Evolutionary conservation across 2,329 filamentous ascomycete genomes (phyloP).

Genomic region (Arthrobotrys entomopaga): DNA sequence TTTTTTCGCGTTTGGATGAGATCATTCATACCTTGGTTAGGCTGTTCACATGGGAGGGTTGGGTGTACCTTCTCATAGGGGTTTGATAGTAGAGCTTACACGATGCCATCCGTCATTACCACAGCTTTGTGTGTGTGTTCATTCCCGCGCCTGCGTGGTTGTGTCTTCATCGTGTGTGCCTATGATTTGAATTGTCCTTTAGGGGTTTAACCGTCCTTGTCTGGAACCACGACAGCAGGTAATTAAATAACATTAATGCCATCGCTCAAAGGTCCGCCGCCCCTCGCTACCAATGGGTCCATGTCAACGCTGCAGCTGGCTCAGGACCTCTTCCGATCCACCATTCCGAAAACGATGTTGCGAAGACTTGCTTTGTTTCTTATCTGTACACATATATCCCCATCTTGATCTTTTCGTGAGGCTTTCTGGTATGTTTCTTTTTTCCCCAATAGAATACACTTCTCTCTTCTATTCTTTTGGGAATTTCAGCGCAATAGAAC

Average conservation of each 20-base stretch:
- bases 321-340: constrained; percentile 46
- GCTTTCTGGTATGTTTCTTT: constrained; percentile 30
- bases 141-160: constrained; percentile 56
- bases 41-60: constrained; percentile 49
- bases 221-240: constrained; percentile 52
- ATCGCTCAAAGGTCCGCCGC: constrained; percentile 35
- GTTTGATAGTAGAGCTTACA: constrained; percentile 56
- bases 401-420: constrained; percentile 31
- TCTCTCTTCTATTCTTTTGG: constrained; percentile 7
- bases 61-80: constrained; percentile 56
- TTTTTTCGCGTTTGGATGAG: constrained; percentile 18
- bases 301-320: constrained; percentile 55
- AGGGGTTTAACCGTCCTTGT: constrained; percentile 54
- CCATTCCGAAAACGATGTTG: constrained; percentile 44
- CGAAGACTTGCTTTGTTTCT: constrained; percentile 45
- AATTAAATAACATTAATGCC: constrained; percentile 28
- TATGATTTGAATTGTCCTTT: constrained; percentile 56
- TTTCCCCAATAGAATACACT: constrained; percentile 37
- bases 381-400: constrained; percentile 39
- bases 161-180: constrained; percentile 55
- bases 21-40: constrained; percentile 26
- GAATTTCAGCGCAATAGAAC: constrained; percentile 23
- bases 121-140: constrained; percentile 56
- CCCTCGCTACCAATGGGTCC: constrained; percentile 55
- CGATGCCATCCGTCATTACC: constrained; percentile 55